Percentiles rank a stretch among this genome's conserved stretches.
Conservation (phyloP, 2,329 filamentous ascomycete species). For the Neonectria neomacrospora region DNA sequence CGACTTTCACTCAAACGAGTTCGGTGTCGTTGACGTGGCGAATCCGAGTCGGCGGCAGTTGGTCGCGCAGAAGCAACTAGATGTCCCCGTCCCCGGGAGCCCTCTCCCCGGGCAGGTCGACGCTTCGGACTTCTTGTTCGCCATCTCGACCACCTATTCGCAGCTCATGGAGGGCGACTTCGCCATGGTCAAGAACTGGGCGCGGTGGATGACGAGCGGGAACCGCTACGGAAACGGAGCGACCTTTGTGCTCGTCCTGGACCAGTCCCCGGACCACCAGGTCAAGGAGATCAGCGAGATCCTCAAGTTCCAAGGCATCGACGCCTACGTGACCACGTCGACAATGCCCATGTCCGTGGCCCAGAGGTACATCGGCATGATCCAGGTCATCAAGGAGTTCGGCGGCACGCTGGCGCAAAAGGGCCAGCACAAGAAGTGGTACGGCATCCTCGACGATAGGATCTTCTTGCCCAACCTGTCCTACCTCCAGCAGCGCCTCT, state of each 20-base stretch:
- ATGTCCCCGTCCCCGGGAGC: slow-evolving; percentile 49
- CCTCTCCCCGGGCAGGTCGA: slow-evolving; percentile 49
- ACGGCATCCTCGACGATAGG: slow-evolving; percentile 58
- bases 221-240: slow-evolving; percentile 56
- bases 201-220: slow-evolving; percentile 58
- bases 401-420: slow-evolving; percentile 49
- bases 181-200: slow-evolving; percentile 56
- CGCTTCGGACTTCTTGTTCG: slow-evolving; percentile 56
- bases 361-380: slow-evolving; percentile 53
- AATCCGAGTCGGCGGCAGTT: slow-evolving; percentile 41
- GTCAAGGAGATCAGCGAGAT: slow-evolving; percentile 45
- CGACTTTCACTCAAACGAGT: slow-evolving; percentile 47
- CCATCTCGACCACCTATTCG: slow-evolving; percentile 56
- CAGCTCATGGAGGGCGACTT: slow-evolving; percentile 53
- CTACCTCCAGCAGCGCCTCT: slow-evolving; percentile 52
- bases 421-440: slow-evolving; percentile 54
- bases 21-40: slow-evolving; percentile 44
- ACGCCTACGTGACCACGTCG: slow-evolving; percentile 50
- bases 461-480: slow-evolving; percentile 58
- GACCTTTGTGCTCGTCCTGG: slow-evolving; percentile 54
- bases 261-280: slow-evolving; percentile 51
- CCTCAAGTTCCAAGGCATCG: slow-evolving; percentile 53
- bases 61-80: slow-evolving; percentile 46
- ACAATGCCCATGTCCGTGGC: slow-evolving; percentile 48
- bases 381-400: slow-evolving; percentile 49